Evolutionary conservation across 139 green algal species (phyloP).

Genomic region (Diplosphaera chodatii): DNA sequence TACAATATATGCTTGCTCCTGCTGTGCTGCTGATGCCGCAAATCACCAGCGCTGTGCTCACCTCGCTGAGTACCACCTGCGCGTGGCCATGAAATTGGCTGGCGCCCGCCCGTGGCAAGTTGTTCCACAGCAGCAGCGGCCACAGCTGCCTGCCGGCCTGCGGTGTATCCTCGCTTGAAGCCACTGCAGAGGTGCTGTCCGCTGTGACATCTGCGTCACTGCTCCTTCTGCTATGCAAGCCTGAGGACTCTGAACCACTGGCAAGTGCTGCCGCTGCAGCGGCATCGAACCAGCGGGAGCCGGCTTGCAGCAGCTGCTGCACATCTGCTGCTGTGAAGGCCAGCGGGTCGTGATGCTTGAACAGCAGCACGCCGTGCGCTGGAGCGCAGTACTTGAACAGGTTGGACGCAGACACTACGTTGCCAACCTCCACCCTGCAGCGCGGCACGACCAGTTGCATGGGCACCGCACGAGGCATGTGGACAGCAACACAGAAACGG

Average conservation of each 20-base stretch:
- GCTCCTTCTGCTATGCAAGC: no score
- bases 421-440: slow-evolving; percentile 41
- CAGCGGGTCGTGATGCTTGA: slow-evolving; percentile 81
- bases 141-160: neutral
- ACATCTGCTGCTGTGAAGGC: slow-evolving; percentile 48
- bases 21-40: no score
- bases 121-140: slow-evolving; percentile 71
- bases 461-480: no score
- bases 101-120: slow-evolving; percentile 38
- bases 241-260: no score
- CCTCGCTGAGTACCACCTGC: slow-evolving; percentile 44
- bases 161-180: neutral
- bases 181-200: neutral
- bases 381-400: slow-evolving; percentile 81
- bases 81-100: slow-evolving; percentile 59
- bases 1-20: no score
- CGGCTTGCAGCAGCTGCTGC: slow-evolving; percentile 45
- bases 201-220: no score
- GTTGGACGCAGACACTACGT: slow-evolving; percentile 70
- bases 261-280: neutral
- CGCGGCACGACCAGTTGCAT: neutral
- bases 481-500: no score
- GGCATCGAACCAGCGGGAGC: slow-evolving; percentile 45
- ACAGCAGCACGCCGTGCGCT: slow-evolving; percentile 66
- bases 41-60: no score